Evolutionary conservation across 257 asterid genomes (phyloP), one percentile per base, ranked within the genome.

Genomic region (Solanum appendiculatum): DNA sequence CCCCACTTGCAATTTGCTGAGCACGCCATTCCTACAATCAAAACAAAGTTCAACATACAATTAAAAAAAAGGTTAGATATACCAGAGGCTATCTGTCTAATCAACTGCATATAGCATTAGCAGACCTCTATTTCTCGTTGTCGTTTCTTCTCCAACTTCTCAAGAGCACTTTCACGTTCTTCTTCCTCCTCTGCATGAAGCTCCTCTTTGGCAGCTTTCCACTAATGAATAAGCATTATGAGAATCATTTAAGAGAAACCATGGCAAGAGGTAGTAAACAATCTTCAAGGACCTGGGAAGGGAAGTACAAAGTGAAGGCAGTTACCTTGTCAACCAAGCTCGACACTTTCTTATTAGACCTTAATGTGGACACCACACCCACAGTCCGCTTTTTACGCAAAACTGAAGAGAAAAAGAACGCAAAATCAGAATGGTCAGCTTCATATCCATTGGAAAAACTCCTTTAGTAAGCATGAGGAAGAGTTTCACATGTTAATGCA

Each of bases 201-300:
- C 93, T 97, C 99, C 92, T 95, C 99, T 88, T 97, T 97, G 63
- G 98, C 99, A 88, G 99, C 99, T 88, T 97, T 97, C 99, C 99
- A 97, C 99, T 97, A 66, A 34, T n/a, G 58, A 64, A 78, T 88
- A 86, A 44, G 82, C 54, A 78, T 60, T 36, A 72, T 39, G 21
- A 44, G 29, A 69, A 60, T 86, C n/a, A 60, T 15, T 66, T 60
- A 66, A 56, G 51, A 77, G 23, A 85, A 78, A 51, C 63, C 20
- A 33, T 73, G 31, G 87, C 44, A 16, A 29, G 6, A 51, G 4
- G 44, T 69, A 63, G 12, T 20, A n/a, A 78, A 33, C 85, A 18
- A 20, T 46, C 42, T 46, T 46, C 42, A 29, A 46, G 25, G 85
- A 80, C 20, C 66, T 80, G 18, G 83, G 34, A 75, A 46, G 29